Evolutionary conservation across 306 rosid species (phyloP), one percentile per base, ranked within the genome.

Genomic region (Hippophae tibetana): DNA sequence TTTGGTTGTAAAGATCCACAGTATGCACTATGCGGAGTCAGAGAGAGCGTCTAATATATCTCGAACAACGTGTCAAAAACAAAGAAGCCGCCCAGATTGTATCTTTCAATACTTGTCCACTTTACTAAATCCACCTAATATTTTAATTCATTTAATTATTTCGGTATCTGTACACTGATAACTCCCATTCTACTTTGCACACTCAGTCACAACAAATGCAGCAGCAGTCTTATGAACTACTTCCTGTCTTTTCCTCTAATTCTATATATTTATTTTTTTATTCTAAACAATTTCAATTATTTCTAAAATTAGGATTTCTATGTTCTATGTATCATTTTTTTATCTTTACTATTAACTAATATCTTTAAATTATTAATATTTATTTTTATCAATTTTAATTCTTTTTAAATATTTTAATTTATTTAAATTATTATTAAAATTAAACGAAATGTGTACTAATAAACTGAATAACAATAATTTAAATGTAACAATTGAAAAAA

Each of bases 31-130:
- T 18, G 18, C 38, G 14, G 14, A 7, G 52, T 47, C 65, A 8
- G 8, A 57, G 31, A 38, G 47, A 6, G 68, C 60, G 54, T 42
- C 23, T 13, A 13, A 43, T 52, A 46, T 11, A 25, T 52, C 71
- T 74, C 52, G 43, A 40, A 57, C 63, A 68, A 47, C 76, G 75
- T 61, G 73, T 41, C 62, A 50, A 14, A 50, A 40, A 42, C 71
- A 72, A 31, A 44, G 52, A 13, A 62, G 64, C 64, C 67, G 75
- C 64, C 53, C 13, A 11, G 58, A 27, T 63, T 58, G 74, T 58
- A 58, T 63, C 10, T 58, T 58, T 58, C 54, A 25, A 11, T 27
- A 42, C 57, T 51, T 42, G 41, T 57, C 61, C 57, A 40, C 65
- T 52, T 58, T 43, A 53, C 47, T 54, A 11, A 14, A 63, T 9